A percentile compares a stretch with the other conserved stretches of the same genome.
Evolutionary conservation across 2,329 filamentous ascomycete species (phyloP).

Genomic region (Biscogniauxia sp.): DNA sequence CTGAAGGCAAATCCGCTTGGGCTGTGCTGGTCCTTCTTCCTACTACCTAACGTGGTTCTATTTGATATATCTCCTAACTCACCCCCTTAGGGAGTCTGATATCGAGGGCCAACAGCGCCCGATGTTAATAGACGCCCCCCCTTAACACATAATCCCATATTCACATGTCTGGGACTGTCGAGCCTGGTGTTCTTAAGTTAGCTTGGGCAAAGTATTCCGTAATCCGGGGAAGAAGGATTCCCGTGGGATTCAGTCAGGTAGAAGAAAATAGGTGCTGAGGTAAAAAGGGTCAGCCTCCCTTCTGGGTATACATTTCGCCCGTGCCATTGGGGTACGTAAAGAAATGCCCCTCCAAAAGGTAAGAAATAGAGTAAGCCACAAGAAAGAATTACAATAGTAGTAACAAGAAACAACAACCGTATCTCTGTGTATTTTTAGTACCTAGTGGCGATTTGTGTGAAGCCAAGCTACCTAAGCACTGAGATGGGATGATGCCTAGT

Average conservation of each 20-base stretch:
- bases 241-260: conserved; percentile 4
- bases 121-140: not conserved
- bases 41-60: not conserved
- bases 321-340: not conserved
- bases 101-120: not conserved
- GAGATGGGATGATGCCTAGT: not conserved
- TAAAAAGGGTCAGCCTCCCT: not conserved
- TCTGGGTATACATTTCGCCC: not conserved
- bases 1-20: not conserved
- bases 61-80: not conserved
- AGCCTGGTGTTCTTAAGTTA: conserved; percentile 7
- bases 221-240: not conserved
- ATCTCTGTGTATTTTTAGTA: too few relatives aligned
- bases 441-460: too few relatives aligned
- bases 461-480: conserved; percentile 1
- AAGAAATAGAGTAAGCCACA: not conserved
- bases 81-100: not conserved
- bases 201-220: conserved; percentile 5
- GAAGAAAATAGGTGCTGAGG: not conserved
- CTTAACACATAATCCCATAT: not conserved
- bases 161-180: too few relatives aligned
- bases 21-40: not conserved
- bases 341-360: too few relatives aligned
- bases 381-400: not conserved
- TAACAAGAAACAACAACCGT: not conserved